These are phyloP conservation scores for Cyclostephanos tholiformis DNA, from an alignment of 108 stramenopile species.

Conservation along the genomic window DNA sequence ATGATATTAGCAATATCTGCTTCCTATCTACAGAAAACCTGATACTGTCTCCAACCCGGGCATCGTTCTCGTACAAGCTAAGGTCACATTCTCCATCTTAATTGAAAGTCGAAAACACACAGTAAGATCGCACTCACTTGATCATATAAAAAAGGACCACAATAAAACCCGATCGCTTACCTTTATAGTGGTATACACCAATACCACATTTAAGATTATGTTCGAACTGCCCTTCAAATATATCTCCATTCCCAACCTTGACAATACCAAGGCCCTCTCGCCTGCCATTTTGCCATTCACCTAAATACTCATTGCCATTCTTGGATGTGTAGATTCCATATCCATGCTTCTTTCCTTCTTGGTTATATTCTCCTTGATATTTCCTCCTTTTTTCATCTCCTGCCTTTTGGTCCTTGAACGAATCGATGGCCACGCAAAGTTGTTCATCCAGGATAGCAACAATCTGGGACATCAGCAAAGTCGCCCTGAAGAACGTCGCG, in stretches of 20 bases:
- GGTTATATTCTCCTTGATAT: constrained; percentile 44
- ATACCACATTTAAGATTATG: constrained; percentile 45
- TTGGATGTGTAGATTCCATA: constrained; percentile 46
- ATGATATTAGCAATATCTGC: constrained; percentile 16
- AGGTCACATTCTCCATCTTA: constrained; percentile 44
- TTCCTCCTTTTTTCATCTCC: constrained; percentile 25
- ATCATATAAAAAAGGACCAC: no score
- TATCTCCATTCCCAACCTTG: constrained; percentile 44
- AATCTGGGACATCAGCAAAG: constrained; percentile 32
- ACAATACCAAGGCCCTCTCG: constrained; percentile 48
- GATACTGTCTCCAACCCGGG: constrained; percentile 23
- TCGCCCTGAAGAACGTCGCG: constrained; percentile 36
- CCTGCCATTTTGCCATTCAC: constrained; percentile 45
- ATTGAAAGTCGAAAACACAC: background rate
- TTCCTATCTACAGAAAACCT: constrained; percentile 29
- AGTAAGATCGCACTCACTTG: background rate
- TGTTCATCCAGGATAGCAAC: constrained; percentile 42
- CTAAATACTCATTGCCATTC: constrained; percentile 43
- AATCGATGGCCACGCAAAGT: constrained; percentile 16
- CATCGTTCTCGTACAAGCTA: constrained; percentile 29
- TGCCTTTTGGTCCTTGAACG: constrained; percentile 6
- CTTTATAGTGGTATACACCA: constrained; percentile 44
- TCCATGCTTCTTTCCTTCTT: constrained; percentile 38
- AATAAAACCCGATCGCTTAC: background rate
- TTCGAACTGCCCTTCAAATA: constrained; percentile 48